Conservation (phyloP, 495 filamentous ascomycete species). For the Hypomontagnella monticulosa region DNA sequence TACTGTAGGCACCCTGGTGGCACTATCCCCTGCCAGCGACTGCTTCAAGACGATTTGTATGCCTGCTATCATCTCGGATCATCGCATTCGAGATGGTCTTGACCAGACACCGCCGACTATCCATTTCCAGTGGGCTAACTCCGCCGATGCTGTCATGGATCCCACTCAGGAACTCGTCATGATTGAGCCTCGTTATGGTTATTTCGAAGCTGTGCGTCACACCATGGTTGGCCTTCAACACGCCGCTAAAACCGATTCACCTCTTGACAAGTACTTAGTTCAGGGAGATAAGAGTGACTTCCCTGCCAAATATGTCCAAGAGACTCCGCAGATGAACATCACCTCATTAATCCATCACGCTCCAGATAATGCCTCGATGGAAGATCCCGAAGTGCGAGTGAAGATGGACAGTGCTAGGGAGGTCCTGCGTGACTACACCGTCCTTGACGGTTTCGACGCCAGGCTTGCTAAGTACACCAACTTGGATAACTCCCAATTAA, state of each 20-base stretch:
- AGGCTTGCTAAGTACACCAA: conserved; percentile 49
- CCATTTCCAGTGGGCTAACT: conserved; percentile 75
- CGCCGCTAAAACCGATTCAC: conserved; percentile 62
- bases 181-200: conserved; percentile 76
- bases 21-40: conserved; percentile 71
- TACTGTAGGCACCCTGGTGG: conserved; percentile 74
- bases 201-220: conserved; percentile 79
- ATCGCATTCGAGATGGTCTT: conserved; percentile 66
- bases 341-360: conserved; percentile 46
- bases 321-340: conserved; percentile 49
- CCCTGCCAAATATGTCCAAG: conserved; percentile 42
- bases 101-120: conserved; percentile 74
- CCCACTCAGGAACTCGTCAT: conserved; percentile 77
- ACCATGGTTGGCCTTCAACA: conserved; percentile 78
- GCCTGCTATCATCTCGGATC: conserved; percentile 77
- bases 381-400: conserved; percentile 51
- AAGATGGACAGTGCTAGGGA: conserved; percentile 54
- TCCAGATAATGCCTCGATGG: conserved; percentile 34
- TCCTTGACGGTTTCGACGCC: conserved; percentile 56
- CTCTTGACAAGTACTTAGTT: conserved; percentile 52
- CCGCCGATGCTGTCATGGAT: conserved; percentile 71
- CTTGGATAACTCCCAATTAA: conserved; percentile 75
- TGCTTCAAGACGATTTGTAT: conserved; percentile 72
- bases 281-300: conserved; percentile 54
- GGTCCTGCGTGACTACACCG: conserved; percentile 14